Evolutionary conservation across 208 protist species (phyloP).

Genomic region (Acanthamoeba royreba): DNA sequence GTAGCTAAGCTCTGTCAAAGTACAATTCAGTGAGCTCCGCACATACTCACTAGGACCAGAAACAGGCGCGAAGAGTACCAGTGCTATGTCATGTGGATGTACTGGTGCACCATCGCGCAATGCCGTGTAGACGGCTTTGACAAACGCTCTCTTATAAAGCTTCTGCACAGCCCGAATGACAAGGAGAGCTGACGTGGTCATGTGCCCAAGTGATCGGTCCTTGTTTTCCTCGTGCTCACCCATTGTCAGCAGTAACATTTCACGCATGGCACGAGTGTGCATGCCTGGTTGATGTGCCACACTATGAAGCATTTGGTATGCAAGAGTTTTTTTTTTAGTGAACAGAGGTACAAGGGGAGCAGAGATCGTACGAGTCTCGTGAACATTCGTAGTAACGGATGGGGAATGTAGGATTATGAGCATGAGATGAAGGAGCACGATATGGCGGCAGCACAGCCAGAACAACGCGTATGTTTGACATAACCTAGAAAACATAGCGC

Average conservation of each 20-base stretch:
- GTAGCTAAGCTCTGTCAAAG: neutral
- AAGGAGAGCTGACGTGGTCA: constrained; percentile 19
- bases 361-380: neutral
- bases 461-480: constrained; percentile 41
- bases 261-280: neutral
- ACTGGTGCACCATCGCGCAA: constrained; percentile 4
- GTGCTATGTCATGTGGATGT: constrained; percentile 1
- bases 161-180: neutral
- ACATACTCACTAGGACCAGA: too few relatives aligned
- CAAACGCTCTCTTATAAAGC: constrained; percentile 28
- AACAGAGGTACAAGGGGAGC: neutral
- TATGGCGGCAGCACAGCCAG: constrained; percentile 26
- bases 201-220: neutral
- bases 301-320: neutral
- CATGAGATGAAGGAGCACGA: neutral
- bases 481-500: too few relatives aligned
- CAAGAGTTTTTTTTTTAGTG: neutral
- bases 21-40: too few relatives aligned
- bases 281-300: constrained; percentile 13
- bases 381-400: constrained; percentile 36
- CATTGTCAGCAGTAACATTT: neutral
- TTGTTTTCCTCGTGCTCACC: neutral
- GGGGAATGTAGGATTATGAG: neutral
- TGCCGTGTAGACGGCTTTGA: constrained; percentile 45
- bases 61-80: neutral